phyloP scores from a whole-genome alignment of 148 eudicot genomes.

The Heliosperma pusillum region DNA sequence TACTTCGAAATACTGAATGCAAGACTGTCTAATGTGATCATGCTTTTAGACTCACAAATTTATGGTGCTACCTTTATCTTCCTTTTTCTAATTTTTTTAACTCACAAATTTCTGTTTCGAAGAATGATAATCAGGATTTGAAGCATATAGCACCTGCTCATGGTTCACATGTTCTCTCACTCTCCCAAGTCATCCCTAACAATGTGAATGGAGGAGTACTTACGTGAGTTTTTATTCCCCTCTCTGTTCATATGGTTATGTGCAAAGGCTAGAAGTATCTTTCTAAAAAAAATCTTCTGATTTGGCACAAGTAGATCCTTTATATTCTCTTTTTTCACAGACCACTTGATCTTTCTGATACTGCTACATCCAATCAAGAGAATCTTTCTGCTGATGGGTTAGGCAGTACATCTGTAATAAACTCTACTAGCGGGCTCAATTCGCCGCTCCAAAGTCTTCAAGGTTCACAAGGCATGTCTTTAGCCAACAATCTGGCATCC shows the following conservation, averaged over 20 bases:
- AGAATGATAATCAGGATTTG: constrained; percentile 56
- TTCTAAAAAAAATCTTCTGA: background rate
- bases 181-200: constrained; percentile 75
- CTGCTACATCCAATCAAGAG: constrained; percentile 57
- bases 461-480: constrained; percentile 33
- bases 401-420: constrained; percentile 24
- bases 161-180: constrained; percentile 62
- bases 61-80: background rate
- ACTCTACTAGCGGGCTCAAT: constrained; percentile 30
- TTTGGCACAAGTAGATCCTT: background rate
- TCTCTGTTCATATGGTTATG: background rate
- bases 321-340: constrained; percentile 34
- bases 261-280: constrained; percentile 5
- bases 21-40: background rate
- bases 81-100: constrained; percentile 8
- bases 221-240: constrained; percentile 55
- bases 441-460: constrained; percentile 30
- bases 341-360: constrained; percentile 85
- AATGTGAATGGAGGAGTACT: constrained; percentile 66
- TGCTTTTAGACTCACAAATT: background rate
- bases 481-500: constrained; percentile 32
- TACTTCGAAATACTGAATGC: background rate
- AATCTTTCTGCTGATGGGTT: constrained; percentile 39
- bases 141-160: constrained; percentile 63
- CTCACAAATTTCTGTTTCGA: constrained; percentile 15